Conservation (phyloP, 73 alveolate genomes). For the Paramecium caudatum region DNA sequence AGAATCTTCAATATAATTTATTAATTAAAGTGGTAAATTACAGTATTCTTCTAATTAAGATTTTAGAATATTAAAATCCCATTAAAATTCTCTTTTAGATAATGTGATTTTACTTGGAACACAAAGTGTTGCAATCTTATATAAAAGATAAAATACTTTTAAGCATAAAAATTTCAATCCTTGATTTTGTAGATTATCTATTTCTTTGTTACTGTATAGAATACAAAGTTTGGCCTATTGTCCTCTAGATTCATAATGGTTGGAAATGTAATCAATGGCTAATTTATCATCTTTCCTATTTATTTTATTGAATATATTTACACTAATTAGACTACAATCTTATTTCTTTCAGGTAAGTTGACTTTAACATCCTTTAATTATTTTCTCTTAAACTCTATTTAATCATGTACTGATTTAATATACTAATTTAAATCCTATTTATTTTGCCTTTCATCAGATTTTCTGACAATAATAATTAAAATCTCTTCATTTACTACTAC, state of each 20-base stretch:
- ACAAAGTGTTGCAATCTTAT: conserved; percentile 1
- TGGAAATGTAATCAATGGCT: neutral
- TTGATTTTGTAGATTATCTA: neutral
- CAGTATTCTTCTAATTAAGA: neutral
- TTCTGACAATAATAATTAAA: conserved; percentile 6
- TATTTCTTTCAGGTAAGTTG: neutral
- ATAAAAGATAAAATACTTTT: neutral
- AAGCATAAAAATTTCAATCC: conserved; percentile 22
- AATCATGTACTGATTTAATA: conserved; percentile 3
- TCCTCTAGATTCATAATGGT: conserved; percentile 19
- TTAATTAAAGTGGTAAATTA: neutral
- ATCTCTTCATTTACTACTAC: neutral
- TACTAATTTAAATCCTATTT: neutral
- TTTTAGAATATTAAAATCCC: conserved; percentile 49
- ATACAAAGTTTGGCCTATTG: neutral
- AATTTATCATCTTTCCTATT: conserved; percentile 26
- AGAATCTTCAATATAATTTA: neutral
- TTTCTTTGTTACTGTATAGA: neutral
- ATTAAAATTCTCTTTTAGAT: conserved; percentile 40
- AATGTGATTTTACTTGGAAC: neutral
- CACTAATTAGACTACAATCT: neutral
- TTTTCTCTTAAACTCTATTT: neutral
- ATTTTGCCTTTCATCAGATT: neutral
- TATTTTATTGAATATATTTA: neutral
- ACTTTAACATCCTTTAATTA: neutral